A percentile compares a stretch with the other conserved stretches of the same genome.
Evolutionary conservation across 1,284 basidiomycete genomes (phyloP).

Genomic region (Moesziomyces antarcticus): DNA sequence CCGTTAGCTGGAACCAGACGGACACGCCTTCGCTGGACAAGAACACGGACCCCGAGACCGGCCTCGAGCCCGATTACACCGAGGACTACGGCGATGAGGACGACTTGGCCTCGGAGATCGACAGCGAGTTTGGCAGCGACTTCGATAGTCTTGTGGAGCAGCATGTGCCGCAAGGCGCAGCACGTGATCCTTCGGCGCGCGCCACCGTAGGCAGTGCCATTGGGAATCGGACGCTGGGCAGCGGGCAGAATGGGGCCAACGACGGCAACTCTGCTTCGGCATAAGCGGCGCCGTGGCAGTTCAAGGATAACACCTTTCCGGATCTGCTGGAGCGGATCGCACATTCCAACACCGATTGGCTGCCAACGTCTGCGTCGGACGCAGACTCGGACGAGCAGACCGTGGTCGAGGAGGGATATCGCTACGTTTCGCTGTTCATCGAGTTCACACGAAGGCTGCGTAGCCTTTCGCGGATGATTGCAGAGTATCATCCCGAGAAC

Average conservation of each 20-base stretch:
- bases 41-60: conserved; percentile 25
- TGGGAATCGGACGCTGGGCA: no score
- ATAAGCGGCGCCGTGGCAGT: conserved; percentile 5
- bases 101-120: conserved; percentile 4
- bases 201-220: conserved; percentile 9
- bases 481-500: conserved; percentile 18
- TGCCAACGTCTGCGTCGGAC: neutral
- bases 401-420: conserved; percentile 13
- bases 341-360: conserved; percentile 1
- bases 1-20: conserved; percentile 28
- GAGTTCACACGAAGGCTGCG: conserved; percentile 15
- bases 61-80: conserved; percentile 8
- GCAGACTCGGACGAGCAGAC: neutral
- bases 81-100: conserved; percentile 5
- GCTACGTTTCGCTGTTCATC: conserved; percentile 17
- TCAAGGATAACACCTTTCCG: conserved; percentile 26
- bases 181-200: neutral
- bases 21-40: conserved; percentile 31
- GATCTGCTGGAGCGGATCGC: conserved; percentile 16
- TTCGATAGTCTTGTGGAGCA: conserved; percentile 5
- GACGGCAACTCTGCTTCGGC: neutral
- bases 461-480: conserved; percentile 11
- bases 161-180: neutral
- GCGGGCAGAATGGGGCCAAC: neutral
- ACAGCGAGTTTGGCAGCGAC: conserved; percentile 11